These are phyloP conservation scores for Daldinia sp. DNA, from an alignment of 2,329 filamentous ascomycete species.

Conservation along the genomic window DNA sequence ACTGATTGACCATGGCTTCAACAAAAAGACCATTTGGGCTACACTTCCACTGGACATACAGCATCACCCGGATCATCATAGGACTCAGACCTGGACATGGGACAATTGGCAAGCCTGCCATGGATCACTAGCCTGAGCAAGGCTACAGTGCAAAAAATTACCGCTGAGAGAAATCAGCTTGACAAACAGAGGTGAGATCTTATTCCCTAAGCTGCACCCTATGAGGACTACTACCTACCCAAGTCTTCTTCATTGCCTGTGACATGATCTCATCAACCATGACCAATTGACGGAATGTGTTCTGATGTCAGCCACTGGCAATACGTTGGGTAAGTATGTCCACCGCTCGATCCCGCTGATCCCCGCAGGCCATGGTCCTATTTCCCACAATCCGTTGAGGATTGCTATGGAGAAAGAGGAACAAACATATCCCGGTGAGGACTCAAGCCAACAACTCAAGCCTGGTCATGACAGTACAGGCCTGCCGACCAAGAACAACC, in stretches of 20 bases:
- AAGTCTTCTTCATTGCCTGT: slow-evolving; percentile 17
- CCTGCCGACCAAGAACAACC: slow-evolving; percentile 1
- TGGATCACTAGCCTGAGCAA: slow-evolving; percentile 35
- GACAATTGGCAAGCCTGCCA: slow-evolving; percentile 39
- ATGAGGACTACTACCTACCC: slow-evolving; percentile 26
- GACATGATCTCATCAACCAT: slow-evolving; percentile 28
- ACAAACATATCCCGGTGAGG: neutral
- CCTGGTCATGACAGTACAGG: slow-evolving; percentile 39
- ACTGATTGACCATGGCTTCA: slow-evolving; percentile 28
- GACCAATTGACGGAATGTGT: slow-evolving; percentile 12
- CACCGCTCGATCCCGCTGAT: slow-evolving; percentile 35
- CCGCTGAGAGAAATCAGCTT: slow-evolving; percentile 24
- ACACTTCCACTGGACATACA: slow-evolving; percentile 29
- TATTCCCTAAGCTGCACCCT: slow-evolving; percentile 25
- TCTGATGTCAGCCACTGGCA: slow-evolving; percentile 13
- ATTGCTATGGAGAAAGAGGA: neutral
- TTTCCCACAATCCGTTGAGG: neutral
- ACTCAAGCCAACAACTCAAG: neutral
- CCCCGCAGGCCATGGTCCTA: slow-evolving; percentile 17
- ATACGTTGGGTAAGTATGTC: slow-evolving; percentile 18
- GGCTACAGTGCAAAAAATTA: slow-evolving; percentile 26
- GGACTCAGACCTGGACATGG: slow-evolving; percentile 16
- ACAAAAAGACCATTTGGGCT: slow-evolving; percentile 21
- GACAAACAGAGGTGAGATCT: slow-evolving; percentile 36
- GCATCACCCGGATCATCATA: slow-evolving; percentile 16